Evolutionary conservation across 768 basidiomycete genomes (phyloP).

Genomic region (Candolleomyces efflorescens): DNA sequence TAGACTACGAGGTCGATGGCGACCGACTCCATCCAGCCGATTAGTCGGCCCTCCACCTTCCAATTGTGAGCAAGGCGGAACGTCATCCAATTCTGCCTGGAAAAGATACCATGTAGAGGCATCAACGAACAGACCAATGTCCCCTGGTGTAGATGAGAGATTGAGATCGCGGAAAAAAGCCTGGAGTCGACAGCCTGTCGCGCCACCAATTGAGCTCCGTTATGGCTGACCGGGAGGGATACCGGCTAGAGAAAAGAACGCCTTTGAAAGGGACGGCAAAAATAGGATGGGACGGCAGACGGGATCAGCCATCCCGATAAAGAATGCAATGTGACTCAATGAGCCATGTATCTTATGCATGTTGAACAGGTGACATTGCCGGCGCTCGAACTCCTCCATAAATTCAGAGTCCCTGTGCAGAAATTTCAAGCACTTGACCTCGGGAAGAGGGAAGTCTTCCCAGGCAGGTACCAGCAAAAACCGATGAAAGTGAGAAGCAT

Average conservation of each 20-base stretch:
- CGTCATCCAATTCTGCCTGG: slow-evolving; percentile 30
- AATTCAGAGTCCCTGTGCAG: slow-evolving; percentile 11
- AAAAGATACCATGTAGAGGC: slow-evolving; percentile 9
- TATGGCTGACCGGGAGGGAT: slow-evolving; percentile 16
- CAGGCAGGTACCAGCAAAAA: slow-evolving; percentile 24
- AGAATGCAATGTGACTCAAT: slow-evolving; percentile 27
- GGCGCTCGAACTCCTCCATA: background rate
- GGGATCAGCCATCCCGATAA: slow-evolving; percentile 12
- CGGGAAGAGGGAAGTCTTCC: slow-evolving; percentile 21
- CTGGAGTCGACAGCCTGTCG: background rate
- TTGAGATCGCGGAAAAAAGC: slow-evolving; percentile 10
- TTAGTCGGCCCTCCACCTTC: background rate
- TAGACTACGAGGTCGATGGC: slow-evolving; percentile 19
- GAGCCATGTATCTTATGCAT: slow-evolving; percentile 23
- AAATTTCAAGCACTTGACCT: slow-evolving; percentile 24
- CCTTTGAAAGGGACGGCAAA: slow-evolving; percentile 14
- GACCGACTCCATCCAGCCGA: slow-evolving; percentile 24
- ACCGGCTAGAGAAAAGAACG: slow-evolving; percentile 6
- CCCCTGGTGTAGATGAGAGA: slow-evolving; percentile 4
- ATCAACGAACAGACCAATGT: slow-evolving; percentile 25
- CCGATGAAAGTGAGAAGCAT: slow-evolving; percentile 22
- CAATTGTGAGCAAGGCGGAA: slow-evolving; percentile 16
- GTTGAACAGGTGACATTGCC: slow-evolving; percentile 26
- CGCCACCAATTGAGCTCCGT: slow-evolving; percentile 27
- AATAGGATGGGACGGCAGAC: slow-evolving; percentile 16